These are phyloP conservation scores for Ulota crispa DNA, from an alignment of 225 moss, liverwort and hornwort genomes.

Conservation along the genomic window DNA sequence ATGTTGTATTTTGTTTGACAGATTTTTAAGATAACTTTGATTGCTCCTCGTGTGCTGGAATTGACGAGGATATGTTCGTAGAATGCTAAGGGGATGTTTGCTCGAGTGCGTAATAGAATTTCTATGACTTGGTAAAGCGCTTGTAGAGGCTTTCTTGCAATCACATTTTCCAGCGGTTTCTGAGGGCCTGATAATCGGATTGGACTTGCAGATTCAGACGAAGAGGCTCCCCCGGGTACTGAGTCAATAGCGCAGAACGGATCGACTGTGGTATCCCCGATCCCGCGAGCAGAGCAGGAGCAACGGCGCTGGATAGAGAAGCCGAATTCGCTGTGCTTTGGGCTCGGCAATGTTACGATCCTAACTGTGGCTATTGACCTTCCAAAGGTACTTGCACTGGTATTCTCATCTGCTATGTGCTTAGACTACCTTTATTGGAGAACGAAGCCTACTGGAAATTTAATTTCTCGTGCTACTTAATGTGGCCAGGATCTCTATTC, in stretches of 20 bases:
- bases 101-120: neutral
- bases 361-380: constrained; percentile 77
- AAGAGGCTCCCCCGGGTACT: constrained; percentile 39
- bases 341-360: constrained; percentile 84
- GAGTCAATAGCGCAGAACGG: constrained; percentile 30
- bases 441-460: neutral
- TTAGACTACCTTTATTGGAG: neutral
- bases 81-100: neutral
- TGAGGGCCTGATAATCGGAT: constrained; percentile 24
- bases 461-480: neutral
- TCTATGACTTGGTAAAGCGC: neutral
- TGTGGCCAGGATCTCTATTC: neutral
- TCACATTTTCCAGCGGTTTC: neutral
- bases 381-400: constrained; percentile 64
- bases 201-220: constrained; percentile 36
- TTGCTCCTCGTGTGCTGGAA: neutral
- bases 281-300: constrained; percentile 62
- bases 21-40: neutral
- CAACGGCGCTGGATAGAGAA: constrained; percentile 80
- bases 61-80: neutral
- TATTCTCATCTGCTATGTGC: constrained; percentile 8
- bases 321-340: constrained; percentile 88
- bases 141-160: constrained; percentile 2
- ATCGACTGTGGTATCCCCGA: constrained; percentile 28
- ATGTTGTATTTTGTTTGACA: neutral